Evolutionary conservation across 176 grass and related monocot genomes (phyloP).

Genomic region (Hyparrhenia diplandra): DNA sequence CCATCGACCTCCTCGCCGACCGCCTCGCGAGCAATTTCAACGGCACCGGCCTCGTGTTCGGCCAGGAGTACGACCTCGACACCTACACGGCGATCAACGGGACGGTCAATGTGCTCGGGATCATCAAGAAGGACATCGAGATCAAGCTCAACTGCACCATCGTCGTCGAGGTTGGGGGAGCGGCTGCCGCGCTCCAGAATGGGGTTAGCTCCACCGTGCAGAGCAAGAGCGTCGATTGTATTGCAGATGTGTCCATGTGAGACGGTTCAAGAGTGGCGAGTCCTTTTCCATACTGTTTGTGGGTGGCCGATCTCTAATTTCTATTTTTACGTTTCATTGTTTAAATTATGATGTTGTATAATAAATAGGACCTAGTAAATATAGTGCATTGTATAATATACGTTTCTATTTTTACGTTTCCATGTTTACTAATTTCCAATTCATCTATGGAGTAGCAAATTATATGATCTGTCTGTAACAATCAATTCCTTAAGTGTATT

Average conservation of each 20-base stretch:
- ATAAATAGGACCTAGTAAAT: too few relatives aligned
- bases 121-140: slow-evolving; percentile 60
- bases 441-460: too few relatives aligned
- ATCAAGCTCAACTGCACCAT: slow-evolving; percentile 56
- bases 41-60: slow-evolving; percentile 28
- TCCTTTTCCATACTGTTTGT: not conserved
- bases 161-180: slow-evolving; percentile 17
- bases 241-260: slow-evolving; percentile 9
- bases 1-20: slow-evolving; percentile 57
- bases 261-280: not conserved
- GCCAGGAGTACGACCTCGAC: slow-evolving; percentile 41
- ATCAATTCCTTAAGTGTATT: too few relatives aligned
- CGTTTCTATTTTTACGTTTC: too few relatives aligned
- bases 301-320: too few relatives aligned
- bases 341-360: too few relatives aligned
- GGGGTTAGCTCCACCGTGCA: slow-evolving; percentile 11
- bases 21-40: slow-evolving; percentile 46
- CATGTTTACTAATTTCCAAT: too few relatives aligned
- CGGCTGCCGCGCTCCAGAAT: not conserved
- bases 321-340: too few relatives aligned
- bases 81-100: slow-evolving; percentile 58
- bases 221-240: slow-evolving; percentile 28
- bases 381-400: too few relatives aligned
- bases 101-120: slow-evolving; percentile 44
- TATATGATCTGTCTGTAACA: too few relatives aligned